phyloP scores from a whole-genome alignment of 2,329 filamentous ascomycete genomes.

The Neopestalotiopsis clavispora region DNA sequence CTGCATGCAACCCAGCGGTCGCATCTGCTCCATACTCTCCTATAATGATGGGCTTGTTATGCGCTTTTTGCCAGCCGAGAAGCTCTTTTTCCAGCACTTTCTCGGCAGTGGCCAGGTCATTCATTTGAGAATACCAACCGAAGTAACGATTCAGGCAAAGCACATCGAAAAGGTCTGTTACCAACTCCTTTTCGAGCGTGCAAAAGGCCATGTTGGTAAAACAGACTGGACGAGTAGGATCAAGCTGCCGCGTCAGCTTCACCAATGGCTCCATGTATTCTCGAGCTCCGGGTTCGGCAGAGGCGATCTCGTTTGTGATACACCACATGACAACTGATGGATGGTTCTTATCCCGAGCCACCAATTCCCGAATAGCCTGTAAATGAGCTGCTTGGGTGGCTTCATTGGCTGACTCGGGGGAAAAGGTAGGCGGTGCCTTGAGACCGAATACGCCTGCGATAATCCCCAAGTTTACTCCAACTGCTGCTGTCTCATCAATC shows the following conservation, averaged over 20 bases:
- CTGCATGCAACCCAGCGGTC: neutral
- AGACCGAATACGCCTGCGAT: constrained; percentile 21
- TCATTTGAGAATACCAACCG: constrained; percentile 33
- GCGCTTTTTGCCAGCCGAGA: neutral
- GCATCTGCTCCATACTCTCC: neutral
- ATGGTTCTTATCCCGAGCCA: constrained; percentile 34
- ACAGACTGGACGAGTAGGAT: constrained; percentile 31
- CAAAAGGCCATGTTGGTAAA: constrained; percentile 28
- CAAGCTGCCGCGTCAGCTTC: constrained; percentile 27
- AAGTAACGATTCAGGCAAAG: constrained; percentile 35
- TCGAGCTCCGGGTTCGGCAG: constrained; percentile 24
- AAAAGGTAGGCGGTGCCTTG: constrained; percentile 23
- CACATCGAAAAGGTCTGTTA: constrained; percentile 34
- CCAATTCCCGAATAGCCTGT: constrained; percentile 29
- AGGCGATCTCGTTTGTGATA: constrained; percentile 31
- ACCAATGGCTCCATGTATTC: constrained; percentile 33
- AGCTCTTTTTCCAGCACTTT: constrained; percentile 28
- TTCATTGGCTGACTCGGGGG: constrained; percentile 24
- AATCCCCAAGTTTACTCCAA: constrained; percentile 30
- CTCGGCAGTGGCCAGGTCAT: constrained; percentile 29
- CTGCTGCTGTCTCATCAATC: constrained; percentile 34
- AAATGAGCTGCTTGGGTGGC: constrained; percentile 25
- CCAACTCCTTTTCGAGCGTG: constrained; percentile 22
- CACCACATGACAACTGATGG: constrained; percentile 33
- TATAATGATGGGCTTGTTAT: neutral